These are phyloP conservation scores for Tolypocladium pustulatum DNA, from an alignment of 2,329 filamentous ascomycete species.

Conservation along the genomic window DNA sequence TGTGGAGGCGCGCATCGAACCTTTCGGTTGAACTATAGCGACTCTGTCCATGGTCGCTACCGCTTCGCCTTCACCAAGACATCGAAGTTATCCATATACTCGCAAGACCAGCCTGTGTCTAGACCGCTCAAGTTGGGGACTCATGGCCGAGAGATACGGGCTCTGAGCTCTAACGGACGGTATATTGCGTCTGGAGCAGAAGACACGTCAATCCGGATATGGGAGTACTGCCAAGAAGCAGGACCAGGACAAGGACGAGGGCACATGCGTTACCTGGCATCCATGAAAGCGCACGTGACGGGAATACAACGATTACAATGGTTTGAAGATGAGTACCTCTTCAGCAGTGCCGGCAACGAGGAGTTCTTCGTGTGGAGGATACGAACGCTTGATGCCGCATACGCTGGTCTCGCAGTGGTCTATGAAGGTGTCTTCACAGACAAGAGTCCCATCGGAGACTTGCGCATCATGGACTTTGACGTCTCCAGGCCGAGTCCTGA, in stretches of 20 bases:
- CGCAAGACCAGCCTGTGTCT: slow-evolving; percentile 25
- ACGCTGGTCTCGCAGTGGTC: slow-evolving; percentile 40
- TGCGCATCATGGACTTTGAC: slow-evolving; percentile 76
- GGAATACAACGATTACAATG: slow-evolving; percentile 76
- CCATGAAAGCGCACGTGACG: slow-evolving; percentile 67
- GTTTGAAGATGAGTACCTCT: slow-evolving; percentile 60
- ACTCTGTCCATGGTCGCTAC: slow-evolving; percentile 20
- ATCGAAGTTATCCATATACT: slow-evolving; percentile 38
- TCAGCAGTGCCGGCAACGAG: slow-evolving; percentile 80
- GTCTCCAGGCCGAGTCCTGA: slow-evolving; percentile 21
- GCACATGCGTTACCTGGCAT: slow-evolving; percentile 42
- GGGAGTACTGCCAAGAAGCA: slow-evolving; percentile 28
- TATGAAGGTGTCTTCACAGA: slow-evolving; percentile 46
- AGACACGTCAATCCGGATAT: slow-evolving; percentile 67
- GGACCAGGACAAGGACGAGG: neutral
- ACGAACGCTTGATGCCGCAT: slow-evolving; percentile 36
- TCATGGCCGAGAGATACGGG: slow-evolving; percentile 78
- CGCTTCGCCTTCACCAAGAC: slow-evolving; percentile 68
- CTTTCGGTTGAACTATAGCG: slow-evolving; percentile 43
- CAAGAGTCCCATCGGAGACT: slow-evolving; percentile 46
- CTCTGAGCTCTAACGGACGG: slow-evolving; percentile 26
- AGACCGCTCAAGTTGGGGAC: slow-evolving; percentile 54
- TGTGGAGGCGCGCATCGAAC: slow-evolving; percentile 79
- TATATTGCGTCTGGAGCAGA: slow-evolving; percentile 59
- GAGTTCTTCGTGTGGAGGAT: slow-evolving; percentile 83